Conservation (phyloP, 306 rosid genomes). For the Quercus variabilis region DNA sequence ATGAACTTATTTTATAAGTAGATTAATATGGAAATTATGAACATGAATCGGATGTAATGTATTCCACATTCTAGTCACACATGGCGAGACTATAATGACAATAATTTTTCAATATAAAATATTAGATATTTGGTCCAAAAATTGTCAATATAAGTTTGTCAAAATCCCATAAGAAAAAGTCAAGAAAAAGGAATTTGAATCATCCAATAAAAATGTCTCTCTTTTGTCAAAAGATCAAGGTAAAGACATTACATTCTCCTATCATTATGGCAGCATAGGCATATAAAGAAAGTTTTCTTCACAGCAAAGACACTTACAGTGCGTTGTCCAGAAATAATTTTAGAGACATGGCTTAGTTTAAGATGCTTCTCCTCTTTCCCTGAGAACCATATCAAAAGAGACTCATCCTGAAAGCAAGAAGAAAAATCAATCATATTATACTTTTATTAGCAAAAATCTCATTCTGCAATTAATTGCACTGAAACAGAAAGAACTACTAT, state of each 20-base stretch:
- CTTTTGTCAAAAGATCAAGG: neutral
- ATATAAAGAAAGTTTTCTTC: slow-evolving; percentile 15
- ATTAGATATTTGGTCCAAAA: neutral
- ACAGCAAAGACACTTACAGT: slow-evolving; percentile 59
- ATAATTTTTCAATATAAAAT: neutral
- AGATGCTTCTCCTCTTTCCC: slow-evolving; percentile 97
- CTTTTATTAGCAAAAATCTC: slow-evolving; percentile 15
- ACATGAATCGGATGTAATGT: neutral
- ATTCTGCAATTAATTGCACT: slow-evolving; percentile 9
- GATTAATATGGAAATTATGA: neutral
- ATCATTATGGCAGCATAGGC: slow-evolving; percentile 21
- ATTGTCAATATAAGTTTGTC: neutral
- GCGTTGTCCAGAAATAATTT: slow-evolving; percentile 98
- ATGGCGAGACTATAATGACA: neutral
- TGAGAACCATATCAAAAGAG: slow-evolving; percentile 95
- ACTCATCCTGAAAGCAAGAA: slow-evolving; percentile 79
- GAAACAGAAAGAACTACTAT: slow-evolving; percentile 12
- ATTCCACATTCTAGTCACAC: neutral
- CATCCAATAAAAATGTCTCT: neutral
- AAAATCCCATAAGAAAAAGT: slow-evolving; percentile 1
- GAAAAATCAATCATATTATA: slow-evolving; percentile 20
- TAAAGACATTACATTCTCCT: neutral
- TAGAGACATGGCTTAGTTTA: slow-evolving; percentile 84
- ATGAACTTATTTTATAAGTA: neutral
- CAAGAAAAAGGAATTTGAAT: neutral